Evolutionary conservation across 768 basidiomycete genomes (phyloP).

Genomic region (Tulasnella sp.): DNA sequence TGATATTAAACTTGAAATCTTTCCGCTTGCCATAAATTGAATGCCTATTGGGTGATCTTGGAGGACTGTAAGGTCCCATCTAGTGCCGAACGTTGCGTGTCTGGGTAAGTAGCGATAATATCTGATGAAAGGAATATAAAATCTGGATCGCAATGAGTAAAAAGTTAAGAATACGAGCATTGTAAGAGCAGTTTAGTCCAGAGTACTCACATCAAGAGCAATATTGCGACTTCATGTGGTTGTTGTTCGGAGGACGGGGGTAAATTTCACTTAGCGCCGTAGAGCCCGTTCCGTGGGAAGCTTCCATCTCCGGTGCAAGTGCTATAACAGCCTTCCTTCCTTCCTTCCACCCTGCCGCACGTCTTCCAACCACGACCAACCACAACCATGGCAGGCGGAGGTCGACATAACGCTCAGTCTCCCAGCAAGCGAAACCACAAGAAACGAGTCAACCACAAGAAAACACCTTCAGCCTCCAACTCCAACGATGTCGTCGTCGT

Average conservation of each 20-base stretch:
- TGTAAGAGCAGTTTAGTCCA: not conserved
- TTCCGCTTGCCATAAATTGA: not conserved
- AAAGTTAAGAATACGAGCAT: not conserved
- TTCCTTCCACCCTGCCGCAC: not conserved
- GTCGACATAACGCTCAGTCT: not conserved
- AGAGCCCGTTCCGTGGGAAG: not conserved
- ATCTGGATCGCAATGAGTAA: not conserved
- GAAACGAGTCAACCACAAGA: not conserved
- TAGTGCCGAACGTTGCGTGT: not conserved
- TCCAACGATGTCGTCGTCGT: not conserved
- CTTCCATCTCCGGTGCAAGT: not conserved
- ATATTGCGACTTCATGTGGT: not conserved
- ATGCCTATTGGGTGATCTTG: not conserved
- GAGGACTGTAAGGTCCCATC: not conserved
- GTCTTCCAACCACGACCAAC: not conserved
- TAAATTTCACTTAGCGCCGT: not conserved
- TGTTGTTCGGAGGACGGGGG: not conserved
- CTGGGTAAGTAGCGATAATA: not conserved
- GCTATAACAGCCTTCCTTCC: no score
- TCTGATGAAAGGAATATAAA: not conserved
- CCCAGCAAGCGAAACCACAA: not conserved
- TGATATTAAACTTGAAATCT: not conserved
- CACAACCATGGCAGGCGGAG: not conserved
- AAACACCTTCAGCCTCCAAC: not conserved
- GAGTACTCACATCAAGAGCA: not conserved